phyloP scores from a whole-genome alignment of 2,329 filamentous ascomycete species.

The Calonectria henricotiae region DNA sequence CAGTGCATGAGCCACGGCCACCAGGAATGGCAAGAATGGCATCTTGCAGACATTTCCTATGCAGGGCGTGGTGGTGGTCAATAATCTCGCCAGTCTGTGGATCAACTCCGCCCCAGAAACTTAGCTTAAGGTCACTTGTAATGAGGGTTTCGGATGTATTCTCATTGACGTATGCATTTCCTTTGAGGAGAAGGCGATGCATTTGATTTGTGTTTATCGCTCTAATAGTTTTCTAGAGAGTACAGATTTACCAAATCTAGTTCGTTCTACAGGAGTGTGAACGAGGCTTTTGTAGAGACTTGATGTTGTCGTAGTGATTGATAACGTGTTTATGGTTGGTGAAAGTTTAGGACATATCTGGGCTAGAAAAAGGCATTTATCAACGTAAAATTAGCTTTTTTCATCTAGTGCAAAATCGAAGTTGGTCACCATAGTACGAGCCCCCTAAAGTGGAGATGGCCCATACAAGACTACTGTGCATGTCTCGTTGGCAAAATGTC shows the following conservation, averaged over 20 bases:
- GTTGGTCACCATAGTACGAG: neutral
- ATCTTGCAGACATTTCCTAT: constrained; percentile 14
- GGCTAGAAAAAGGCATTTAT: neutral
- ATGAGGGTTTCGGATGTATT: constrained; percentile 16
- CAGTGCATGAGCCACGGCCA: constrained; percentile 35
- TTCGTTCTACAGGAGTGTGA: neutral
- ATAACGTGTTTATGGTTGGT: too few relatives aligned
- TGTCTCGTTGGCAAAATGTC: neutral
- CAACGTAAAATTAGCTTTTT: neutral
- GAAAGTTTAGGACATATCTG: too few relatives aligned
- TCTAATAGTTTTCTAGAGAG: neutral
- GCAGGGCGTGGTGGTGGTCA: constrained; percentile 34
- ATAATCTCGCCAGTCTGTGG: constrained; percentile 34
- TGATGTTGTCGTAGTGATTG: too few relatives aligned
- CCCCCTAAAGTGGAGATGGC: neutral
- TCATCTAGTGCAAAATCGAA: neutral
- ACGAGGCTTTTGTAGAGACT: too few relatives aligned
- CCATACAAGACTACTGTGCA: neutral
- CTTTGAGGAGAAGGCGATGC: neutral
- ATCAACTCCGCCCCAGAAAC: constrained; percentile 38
- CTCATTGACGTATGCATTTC: constrained; percentile 21
- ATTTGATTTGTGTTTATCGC: neutral
- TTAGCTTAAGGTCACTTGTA: constrained; percentile 32
- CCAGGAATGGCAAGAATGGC: constrained; percentile 35
- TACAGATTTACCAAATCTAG: neutral